phyloP scores from a whole-genome alignment of 345 rosid genomes.

The Brassica carinata region DNA sequence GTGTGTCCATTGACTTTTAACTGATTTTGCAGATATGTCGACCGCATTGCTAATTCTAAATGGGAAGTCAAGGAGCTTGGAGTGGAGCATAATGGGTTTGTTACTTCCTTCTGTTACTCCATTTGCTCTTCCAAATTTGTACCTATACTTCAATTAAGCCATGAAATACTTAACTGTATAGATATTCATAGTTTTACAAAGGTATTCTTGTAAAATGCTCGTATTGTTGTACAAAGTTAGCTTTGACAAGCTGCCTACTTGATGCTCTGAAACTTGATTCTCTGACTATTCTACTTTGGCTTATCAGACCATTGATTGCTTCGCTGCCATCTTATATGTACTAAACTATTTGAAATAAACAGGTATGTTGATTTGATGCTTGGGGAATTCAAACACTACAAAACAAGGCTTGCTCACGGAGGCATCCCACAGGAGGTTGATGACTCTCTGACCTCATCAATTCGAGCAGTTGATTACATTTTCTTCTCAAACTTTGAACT shows the following conservation, averaged over 20 bases:
- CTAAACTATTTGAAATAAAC: constrained; percentile 4
- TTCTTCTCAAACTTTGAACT: not conserved
- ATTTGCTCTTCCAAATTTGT: not conserved
- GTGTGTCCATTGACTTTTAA: constrained; percentile 25
- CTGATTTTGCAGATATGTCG: constrained; percentile 72
- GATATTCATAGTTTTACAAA: not conserved
- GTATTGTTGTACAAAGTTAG: not conserved
- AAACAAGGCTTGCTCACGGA: constrained; percentile 91
- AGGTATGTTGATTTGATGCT: constrained; percentile 95
- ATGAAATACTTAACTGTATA: not conserved
- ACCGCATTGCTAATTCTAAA: constrained; percentile 85
- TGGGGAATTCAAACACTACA: constrained; percentile 95
- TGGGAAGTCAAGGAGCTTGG: constrained; percentile 99
- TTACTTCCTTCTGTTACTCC: constrained; percentile 34
- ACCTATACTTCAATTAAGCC: not conserved
- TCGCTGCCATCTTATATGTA: not conserved
- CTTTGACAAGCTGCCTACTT: not conserved
- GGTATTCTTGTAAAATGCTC: not conserved
- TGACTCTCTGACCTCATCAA: constrained; percentile 4
- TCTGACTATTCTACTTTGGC: constrained; percentile 5
- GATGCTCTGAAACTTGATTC: constrained; percentile 4
- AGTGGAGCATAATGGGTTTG: constrained; percentile 95
- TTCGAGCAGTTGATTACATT: not conserved
- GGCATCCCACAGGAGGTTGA: constrained; percentile 89
- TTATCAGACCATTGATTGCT: constrained; percentile 3